Conservation (phyloP, 129 eudicot species). For the Arctium minus region DNA sequence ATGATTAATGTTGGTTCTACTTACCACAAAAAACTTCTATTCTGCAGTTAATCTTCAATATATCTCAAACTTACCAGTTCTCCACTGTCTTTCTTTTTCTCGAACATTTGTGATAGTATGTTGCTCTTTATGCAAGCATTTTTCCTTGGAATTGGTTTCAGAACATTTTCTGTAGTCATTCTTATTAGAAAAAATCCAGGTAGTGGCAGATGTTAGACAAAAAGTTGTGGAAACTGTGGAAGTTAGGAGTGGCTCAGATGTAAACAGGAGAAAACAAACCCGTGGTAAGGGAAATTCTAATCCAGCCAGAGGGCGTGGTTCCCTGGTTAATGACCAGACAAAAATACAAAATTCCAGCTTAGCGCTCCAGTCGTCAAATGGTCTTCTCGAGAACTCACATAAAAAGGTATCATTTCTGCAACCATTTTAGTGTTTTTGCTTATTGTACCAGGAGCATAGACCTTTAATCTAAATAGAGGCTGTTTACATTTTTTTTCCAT, state of each 20-base stretch:
- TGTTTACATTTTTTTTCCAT: not conserved
- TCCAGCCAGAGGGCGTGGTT: conserved; percentile 79
- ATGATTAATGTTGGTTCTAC: not conserved
- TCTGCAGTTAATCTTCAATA: not conserved
- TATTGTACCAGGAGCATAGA: not conserved
- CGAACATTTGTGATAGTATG: not conserved
- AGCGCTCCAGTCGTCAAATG: conserved; percentile 47
- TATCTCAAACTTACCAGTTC: not conserved
- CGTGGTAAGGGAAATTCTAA: conserved; percentile 68
- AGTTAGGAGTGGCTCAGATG: conserved; percentile 46
- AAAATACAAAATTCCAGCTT: conserved; percentile 38
- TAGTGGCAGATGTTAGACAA: conserved; percentile 48
- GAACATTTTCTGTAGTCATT: conserved; percentile 8
- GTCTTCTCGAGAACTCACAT: conserved; percentile 58
- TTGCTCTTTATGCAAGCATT: not conserved
- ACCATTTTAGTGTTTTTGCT: not conserved
- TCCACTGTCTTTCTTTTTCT: not conserved
- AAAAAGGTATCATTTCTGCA: conserved; percentile 41
- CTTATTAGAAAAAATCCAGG: conserved; percentile 33
- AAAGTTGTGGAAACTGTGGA: conserved; percentile 46
- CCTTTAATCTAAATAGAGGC: not conserved
- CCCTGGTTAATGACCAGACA: conserved; percentile 56
- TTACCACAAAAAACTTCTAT: conserved; percentile 11
- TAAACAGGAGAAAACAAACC: conserved; percentile 64
- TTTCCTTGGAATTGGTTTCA: conserved; percentile 10